These are phyloP conservation scores for Cercospora canescens DNA, from an alignment of 2,329 filamentous ascomycete genomes.

Conservation along the genomic window DNA sequence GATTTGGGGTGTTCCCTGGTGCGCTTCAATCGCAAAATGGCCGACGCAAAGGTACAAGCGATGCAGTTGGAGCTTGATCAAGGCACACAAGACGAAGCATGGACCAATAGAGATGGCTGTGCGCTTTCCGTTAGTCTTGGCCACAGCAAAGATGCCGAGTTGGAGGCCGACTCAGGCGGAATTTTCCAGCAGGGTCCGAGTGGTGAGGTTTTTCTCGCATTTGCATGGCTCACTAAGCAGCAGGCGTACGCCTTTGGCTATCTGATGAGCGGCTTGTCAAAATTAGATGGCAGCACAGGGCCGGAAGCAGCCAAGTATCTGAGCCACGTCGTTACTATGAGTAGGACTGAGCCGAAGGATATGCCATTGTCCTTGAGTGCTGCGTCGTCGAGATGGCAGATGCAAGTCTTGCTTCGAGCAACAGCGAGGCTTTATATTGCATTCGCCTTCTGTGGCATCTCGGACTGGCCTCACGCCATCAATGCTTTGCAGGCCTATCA, in stretches of 20 bases:
- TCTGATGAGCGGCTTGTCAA: conserved; percentile 57
- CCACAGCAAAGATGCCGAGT: conserved; percentile 32
- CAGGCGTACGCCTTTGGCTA: conserved; percentile 63
- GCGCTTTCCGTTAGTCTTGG: conserved; percentile 45
- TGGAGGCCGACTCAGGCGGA: conserved; percentile 45
- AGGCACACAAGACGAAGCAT: conserved; percentile 37
- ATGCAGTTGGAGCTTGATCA: conserved; percentile 65
- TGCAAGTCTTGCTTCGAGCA: conserved; percentile 63
- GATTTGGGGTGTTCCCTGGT: conserved; percentile 71
- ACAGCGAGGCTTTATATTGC: conserved; percentile 62
- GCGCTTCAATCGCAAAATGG: conserved; percentile 59
- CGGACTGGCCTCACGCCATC: conserved; percentile 65
- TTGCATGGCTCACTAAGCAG: conserved; percentile 61
- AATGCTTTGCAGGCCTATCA: conserved; percentile 1
- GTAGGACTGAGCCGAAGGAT: conserved; percentile 17
- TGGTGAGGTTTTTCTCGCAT: conserved; percentile 48
- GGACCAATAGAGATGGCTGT: conserved; percentile 35
- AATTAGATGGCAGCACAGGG: conserved; percentile 55
- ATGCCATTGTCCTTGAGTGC: conserved; percentile 26
- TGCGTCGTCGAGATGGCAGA: conserved; percentile 50
- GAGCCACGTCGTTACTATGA: conserved; percentile 56
- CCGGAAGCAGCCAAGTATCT: conserved; percentile 59
- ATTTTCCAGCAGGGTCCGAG: conserved; percentile 42
- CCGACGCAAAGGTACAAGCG: conserved; percentile 60
- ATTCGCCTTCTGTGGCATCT: conserved; percentile 68